Percentiles rank a stretch among this genome's conserved stretches.
Conservation (phyloP, 1,139 yeast species). For the Yamadazyma pseudoaaseri region DNA sequence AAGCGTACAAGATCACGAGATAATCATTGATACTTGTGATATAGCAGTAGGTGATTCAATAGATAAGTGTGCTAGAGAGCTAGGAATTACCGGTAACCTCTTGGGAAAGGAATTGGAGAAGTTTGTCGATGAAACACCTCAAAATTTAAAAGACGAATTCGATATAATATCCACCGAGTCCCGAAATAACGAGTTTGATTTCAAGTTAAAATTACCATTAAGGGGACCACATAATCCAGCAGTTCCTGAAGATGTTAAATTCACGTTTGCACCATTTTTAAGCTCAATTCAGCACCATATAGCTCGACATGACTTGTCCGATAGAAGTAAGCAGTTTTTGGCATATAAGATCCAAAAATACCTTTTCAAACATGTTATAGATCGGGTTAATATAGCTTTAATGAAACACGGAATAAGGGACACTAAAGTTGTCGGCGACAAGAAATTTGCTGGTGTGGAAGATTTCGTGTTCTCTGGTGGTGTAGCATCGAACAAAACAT, state of each 20-base stretch:
- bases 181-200: conserved; percentile 27
- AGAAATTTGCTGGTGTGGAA: conserved; percentile 40
- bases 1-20: conserved; percentile 61
- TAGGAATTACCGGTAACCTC: conserved; percentile 81
- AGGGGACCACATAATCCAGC: conserved; percentile 28
- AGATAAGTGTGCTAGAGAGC: conserved; percentile 86
- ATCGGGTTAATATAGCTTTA: conserved; percentile 57
- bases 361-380: conserved; percentile 68
- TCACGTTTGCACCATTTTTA: conserved; percentile 79
- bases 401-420: conserved; percentile 28
- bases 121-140: conserved; percentile 40
- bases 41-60: conserved; percentile 93
- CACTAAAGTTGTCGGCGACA: conserved; percentile 24
- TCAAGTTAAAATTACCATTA: conserved; percentile 32
- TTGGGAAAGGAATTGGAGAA: conserved; percentile 79
- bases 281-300: conserved; percentile 48
- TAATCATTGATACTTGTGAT: conserved; percentile 75
- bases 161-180: conserved; percentile 20
- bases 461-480: conserved; percentile 90
- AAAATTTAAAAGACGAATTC: conserved; percentile 19
- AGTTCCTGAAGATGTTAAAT: conserved; percentile 39
- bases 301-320: conserved; percentile 15
- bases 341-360: conserved; percentile 66
- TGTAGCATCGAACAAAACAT: conserved; percentile 72
- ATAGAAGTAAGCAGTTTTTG: conserved; percentile 32